These are phyloP conservation scores for Phytophthora citricola DNA, from an alignment of 352 stramenopile species.

Conservation along the genomic window DNA sequence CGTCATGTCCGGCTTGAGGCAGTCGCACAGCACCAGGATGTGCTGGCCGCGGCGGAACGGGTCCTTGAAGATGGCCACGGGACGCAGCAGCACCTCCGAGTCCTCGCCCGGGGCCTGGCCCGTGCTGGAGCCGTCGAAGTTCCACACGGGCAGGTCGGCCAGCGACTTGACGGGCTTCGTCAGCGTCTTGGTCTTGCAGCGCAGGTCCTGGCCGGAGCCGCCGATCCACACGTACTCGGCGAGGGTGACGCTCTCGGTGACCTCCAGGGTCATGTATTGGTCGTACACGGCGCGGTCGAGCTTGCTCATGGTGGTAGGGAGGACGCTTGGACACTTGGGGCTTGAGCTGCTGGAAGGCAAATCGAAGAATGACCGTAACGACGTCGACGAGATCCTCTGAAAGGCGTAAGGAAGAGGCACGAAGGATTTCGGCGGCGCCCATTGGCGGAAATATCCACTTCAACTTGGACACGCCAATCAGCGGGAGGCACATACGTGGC, in stretches of 20 bases:
- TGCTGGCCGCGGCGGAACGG: constrained; percentile 96
- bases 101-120: constrained; percentile 97
- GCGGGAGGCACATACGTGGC: constrained; percentile 7
- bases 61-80: constrained; percentile 95
- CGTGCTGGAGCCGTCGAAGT: constrained; percentile 98
- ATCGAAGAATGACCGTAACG: constrained; percentile 77
- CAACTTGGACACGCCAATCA: constrained; percentile 13
- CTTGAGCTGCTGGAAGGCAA: constrained; percentile 26
- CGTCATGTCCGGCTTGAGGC: constrained; percentile 94
- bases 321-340: not conserved
- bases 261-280: constrained; percentile 74
- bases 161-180: constrained; percentile 70
- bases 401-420: not conserved
- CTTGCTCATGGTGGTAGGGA: constrained; percentile 70
- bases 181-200: constrained; percentile 96
- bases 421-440: constrained; percentile 1
- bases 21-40: constrained; percentile 98
- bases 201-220: constrained; percentile 90
- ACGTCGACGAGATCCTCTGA: too few relatives aligned
- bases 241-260: constrained; percentile 55
- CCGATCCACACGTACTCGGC: constrained; percentile 98
- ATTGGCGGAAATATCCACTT: constrained; percentile 13
- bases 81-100: constrained; percentile 96
- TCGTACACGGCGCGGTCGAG: constrained; percentile 85
- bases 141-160: constrained; percentile 94